These are phyloP conservation scores for Vaccinium darrowii DNA, from an alignment of 148 eudicot genomes.

Conservation along the genomic window DNA sequence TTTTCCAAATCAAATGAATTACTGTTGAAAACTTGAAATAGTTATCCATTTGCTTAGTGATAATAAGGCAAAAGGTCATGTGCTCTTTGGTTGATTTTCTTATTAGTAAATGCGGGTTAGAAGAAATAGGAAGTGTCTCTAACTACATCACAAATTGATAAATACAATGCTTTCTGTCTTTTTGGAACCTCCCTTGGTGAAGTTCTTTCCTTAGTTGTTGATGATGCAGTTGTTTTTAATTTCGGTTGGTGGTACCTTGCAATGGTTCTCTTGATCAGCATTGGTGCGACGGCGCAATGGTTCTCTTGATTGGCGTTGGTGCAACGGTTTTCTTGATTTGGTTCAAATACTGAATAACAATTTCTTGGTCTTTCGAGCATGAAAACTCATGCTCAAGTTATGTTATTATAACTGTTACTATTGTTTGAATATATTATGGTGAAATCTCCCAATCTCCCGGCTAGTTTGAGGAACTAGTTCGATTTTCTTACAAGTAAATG, in stretches of 20 bases:
- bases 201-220: not conserved
- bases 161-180: not conserved
- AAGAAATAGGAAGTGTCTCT: not conserved
- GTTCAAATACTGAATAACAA: not conserved
- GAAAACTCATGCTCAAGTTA: not conserved
- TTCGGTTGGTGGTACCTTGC: not conserved
- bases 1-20: not conserved
- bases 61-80: not conserved
- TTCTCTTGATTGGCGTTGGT: not conserved
- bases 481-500: not conserved
- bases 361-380: not conserved
- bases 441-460: not conserved
- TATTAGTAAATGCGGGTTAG: not conserved
- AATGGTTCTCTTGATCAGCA: not conserved
- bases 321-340: not conserved
- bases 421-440: not conserved
- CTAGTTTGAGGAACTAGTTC: not conserved
- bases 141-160: not conserved
- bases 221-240: not conserved
- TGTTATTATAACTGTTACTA: not conserved
- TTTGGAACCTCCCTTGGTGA: not conserved
- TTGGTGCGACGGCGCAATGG: not conserved
- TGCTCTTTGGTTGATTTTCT: not conserved
- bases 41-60: not conserved
- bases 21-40: not conserved